phyloP scores from a whole-genome alignment of 2,329 filamentous ascomycete species.

The Colletotrichum cuscutae region DNA sequence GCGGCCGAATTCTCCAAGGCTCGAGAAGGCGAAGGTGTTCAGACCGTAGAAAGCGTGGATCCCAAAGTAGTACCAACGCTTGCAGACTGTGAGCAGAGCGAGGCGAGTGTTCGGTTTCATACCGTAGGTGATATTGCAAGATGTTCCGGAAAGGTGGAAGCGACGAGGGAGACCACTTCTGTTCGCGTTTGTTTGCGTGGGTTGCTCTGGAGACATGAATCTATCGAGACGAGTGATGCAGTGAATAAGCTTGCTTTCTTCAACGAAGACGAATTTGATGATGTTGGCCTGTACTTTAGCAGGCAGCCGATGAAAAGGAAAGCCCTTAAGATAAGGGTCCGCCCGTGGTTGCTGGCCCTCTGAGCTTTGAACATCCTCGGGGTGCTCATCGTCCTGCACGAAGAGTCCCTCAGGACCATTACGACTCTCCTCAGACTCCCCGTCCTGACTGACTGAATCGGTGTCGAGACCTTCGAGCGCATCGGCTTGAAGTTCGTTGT shows the following conservation, averaged over 20 bases:
- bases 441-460: neutral
- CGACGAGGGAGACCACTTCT: slow-evolving; percentile 44
- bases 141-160: slow-evolving; percentile 50
- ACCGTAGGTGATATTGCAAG: slow-evolving; percentile 46
- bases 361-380: neutral
- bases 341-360: neutral
- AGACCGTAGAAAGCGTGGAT: slow-evolving; percentile 57
- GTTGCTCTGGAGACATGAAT: slow-evolving; percentile 36
- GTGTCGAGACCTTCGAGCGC: neutral
- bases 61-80: slow-evolving; percentile 52
- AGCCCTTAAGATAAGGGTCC: slow-evolving; percentile 16
- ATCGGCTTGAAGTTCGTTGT: neutral
- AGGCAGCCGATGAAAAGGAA: slow-evolving; percentile 46
- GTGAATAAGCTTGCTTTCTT: slow-evolving; percentile 49
- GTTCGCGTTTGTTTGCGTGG: neutral
- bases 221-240: slow-evolving; percentile 57
- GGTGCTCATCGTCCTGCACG: neutral
- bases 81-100: slow-evolving; percentile 50
- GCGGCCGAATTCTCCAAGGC: slow-evolving; percentile 60
- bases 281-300: slow-evolving; percentile 45
- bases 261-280: slow-evolving; percentile 49
- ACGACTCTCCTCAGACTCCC: neutral
- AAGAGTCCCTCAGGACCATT: slow-evolving; percentile 9
- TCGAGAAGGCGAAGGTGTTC: slow-evolving; percentile 64
- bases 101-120: slow-evolving; percentile 50